These are phyloP conservation scores for Seiridium unicorne DNA, from an alignment of 2,329 filamentous ascomycete genomes.

Conservation along the genomic window DNA sequence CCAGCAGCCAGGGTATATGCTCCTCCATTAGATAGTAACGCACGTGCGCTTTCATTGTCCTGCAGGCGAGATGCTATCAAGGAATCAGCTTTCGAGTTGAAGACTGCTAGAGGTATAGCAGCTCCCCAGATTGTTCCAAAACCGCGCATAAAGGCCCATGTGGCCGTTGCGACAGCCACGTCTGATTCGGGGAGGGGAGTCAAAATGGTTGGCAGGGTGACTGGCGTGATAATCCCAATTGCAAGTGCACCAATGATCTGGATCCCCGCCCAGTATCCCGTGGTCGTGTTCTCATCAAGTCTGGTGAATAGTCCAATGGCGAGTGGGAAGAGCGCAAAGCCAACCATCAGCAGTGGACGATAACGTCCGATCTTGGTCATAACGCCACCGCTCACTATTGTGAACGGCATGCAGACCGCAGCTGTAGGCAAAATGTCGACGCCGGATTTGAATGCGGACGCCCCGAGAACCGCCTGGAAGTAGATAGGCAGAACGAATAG, in stretches of 20 bases:
- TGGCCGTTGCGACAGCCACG: background rate
- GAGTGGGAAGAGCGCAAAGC: background rate
- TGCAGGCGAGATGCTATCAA: too few species aligned
- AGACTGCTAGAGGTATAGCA: background rate
- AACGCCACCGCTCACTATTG: background rate
- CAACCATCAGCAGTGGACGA: background rate
- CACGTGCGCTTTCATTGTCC: too few species aligned
- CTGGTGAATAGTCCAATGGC: background rate
- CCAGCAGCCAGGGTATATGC: too few species aligned
- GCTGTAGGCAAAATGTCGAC: background rate
- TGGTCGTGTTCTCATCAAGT: background rate
- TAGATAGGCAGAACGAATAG: constrained; percentile 41
- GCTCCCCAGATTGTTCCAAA: constrained; percentile 1
- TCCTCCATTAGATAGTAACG: too few species aligned
- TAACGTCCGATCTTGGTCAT: background rate
- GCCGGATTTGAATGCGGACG: background rate
- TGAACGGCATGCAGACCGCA: background rate
- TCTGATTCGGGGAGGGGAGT: background rate
- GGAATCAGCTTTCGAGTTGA: background rate
- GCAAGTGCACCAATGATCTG: background rate
- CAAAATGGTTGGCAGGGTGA: background rate
- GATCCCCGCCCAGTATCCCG: too few species aligned
- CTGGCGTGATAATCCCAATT: background rate
- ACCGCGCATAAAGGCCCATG: background rate
- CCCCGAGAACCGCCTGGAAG: constrained; percentile 57